Percentiles rank a stretch among this genome's conserved stretches.
Evolutionary conservation across 805 yeast species (phyloP).

Genomic region (Clavispora vitiphila): DNA sequence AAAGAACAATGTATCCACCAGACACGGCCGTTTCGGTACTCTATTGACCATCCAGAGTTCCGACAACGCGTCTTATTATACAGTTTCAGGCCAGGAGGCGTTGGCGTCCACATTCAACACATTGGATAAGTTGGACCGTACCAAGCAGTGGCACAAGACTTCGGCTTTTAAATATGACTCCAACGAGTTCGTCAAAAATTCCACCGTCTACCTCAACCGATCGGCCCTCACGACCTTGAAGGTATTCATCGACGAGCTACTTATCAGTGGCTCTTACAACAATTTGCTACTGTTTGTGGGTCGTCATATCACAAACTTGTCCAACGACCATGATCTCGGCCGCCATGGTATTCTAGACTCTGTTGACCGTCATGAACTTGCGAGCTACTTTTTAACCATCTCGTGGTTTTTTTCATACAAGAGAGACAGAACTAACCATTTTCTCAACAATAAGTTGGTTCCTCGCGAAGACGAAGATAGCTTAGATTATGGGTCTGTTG

Average conservation of each 20-base stretch:
- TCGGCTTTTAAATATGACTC: constrained; percentile 36
- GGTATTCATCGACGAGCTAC: constrained; percentile 48
- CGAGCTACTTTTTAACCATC: constrained; percentile 50
- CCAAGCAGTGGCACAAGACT: constrained; percentile 59
- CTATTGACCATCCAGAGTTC: constrained; percentile 62
- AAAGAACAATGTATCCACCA: constrained; percentile 49
- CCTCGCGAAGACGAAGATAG: constrained; percentile 22
- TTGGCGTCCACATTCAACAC: constrained; percentile 47
- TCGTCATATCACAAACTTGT: constrained; percentile 13
- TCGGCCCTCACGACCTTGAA: constrained; percentile 27
- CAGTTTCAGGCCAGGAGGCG: constrained; percentile 69
- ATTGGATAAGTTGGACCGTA: constrained; percentile 58
- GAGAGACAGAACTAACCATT: constrained; percentile 23
- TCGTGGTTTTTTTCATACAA: constrained; percentile 79
- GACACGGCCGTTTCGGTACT: constrained; percentile 93
- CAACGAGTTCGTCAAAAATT: constrained; percentile 26
- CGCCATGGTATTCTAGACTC: constrained; percentile 23
- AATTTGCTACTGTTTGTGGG: constrained; percentile 54
- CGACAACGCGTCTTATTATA: constrained; percentile 54
- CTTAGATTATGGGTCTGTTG: constrained; percentile 41
- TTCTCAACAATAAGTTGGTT: constrained; percentile 1
- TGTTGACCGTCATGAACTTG: constrained; percentile 34
- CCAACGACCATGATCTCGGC: constrained; percentile 12
- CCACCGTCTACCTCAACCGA: constrained; percentile 24
- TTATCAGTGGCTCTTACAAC: constrained; percentile 73